These are phyloP conservation scores for Euclidium syriacum DNA, from an alignment of 345 rosid genomes.

Conservation along the genomic window DNA sequence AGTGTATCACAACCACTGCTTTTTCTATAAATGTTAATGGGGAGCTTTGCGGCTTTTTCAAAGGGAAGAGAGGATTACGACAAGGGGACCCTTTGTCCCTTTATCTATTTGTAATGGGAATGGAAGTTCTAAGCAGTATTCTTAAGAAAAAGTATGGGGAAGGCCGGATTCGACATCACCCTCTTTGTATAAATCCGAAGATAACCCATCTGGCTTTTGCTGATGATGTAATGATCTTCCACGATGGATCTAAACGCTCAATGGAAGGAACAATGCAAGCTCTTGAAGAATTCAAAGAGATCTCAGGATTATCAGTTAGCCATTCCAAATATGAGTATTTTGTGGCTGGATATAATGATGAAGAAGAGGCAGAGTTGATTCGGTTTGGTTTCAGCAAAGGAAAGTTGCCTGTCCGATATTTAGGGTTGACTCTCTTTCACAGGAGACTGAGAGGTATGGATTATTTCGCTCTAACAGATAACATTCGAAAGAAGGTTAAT, in stretches of 20 bases:
- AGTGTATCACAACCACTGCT: not conserved
- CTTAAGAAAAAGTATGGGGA: not conserved
- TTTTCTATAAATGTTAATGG: not conserved
- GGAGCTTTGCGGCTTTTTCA: not conserved
- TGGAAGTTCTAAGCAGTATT: not conserved
- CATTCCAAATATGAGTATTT: not conserved
- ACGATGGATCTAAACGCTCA: not conserved
- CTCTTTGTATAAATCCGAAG: not conserved
- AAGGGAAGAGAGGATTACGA: not conserved
- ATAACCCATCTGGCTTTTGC: not conserved
- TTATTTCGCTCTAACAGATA: no score
- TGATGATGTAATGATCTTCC: not conserved
- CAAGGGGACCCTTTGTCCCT: not conserved
- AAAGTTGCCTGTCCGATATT: not conserved
- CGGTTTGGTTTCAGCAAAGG: not conserved
- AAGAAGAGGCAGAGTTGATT: no score
- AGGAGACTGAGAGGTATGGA: not conserved
- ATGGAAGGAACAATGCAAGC: rapidly evolving
- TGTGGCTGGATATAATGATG: not conserved
- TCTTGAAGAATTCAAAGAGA: not conserved
- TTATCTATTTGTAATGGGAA: not conserved
- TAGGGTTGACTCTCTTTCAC: not conserved
- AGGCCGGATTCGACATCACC: not conserved
- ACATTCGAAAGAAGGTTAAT: no score
- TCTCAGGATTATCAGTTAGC: not conserved